These are phyloP conservation scores for Syzygium aromaticum DNA, from an alignment of 345 rosid genomes.

Conservation along the genomic window DNA sequence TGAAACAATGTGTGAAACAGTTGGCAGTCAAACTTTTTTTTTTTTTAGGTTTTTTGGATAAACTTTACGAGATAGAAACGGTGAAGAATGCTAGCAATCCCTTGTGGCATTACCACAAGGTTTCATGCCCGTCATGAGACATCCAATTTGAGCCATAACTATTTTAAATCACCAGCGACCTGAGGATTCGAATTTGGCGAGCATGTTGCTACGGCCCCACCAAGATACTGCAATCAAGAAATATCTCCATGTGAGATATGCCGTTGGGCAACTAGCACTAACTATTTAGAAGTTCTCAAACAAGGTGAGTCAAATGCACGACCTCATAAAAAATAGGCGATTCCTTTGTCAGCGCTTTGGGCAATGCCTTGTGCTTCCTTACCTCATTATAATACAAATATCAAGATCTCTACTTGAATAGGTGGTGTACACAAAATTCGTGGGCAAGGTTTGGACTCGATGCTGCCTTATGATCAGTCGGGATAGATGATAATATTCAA, in stretches of 20 bases:
- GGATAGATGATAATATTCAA: too few relatives aligned
- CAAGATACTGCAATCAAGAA: background rate
- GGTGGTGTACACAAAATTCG: too few relatives aligned
- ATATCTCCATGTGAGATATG: background rate
- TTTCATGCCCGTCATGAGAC: accelerated
- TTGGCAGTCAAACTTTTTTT: background rate
- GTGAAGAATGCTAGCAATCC: background rate
- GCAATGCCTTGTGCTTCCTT: too few relatives aligned
- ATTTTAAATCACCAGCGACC: accelerated
- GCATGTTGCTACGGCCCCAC: accelerated
- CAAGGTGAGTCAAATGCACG: background rate
- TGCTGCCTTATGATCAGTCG: too few relatives aligned
- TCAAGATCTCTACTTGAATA: too few relatives aligned
- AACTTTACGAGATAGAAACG: background rate
- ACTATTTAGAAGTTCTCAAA: background rate
- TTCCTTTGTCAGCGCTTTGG: background rate
- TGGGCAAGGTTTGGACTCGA: too few relatives aligned
- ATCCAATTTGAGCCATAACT: accelerated
- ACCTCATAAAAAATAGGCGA: background rate
- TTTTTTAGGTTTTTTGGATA: background rate
- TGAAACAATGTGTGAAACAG: background rate
- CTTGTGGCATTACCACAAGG: background rate
- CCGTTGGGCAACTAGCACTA: background rate
- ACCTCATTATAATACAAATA: too few relatives aligned
- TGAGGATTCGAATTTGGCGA: accelerated